Percentiles rank a stretch among this genome's conserved stretches.
Conservation (phyloP, 2,329 filamentous ascomycete species). For the Colletotrichum cordylinicola region DNA sequence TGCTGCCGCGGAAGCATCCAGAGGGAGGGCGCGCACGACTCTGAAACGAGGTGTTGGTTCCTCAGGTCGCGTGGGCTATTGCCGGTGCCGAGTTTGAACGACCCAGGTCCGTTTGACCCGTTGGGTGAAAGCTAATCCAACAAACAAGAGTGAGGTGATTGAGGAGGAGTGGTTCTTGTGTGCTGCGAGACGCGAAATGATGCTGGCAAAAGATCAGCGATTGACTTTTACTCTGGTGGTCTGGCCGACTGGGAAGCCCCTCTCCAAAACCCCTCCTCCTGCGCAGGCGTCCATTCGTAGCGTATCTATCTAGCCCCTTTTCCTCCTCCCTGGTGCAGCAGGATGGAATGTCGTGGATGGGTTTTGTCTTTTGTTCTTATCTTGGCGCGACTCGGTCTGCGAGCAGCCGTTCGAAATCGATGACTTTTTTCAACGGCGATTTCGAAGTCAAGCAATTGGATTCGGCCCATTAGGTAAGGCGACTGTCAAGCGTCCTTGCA, state of each 20-base stretch:
- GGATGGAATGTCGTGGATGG: not conserved
- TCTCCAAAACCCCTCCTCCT: not conserved
- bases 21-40: not conserved
- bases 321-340: not conserved
- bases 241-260: slow-evolving; percentile 2
- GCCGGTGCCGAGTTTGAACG: not conserved
- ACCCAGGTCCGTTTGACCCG: not conserved
- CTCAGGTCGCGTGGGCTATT: not conserved
- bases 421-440: not conserved
- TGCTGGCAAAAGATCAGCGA: slow-evolving; percentile 1
- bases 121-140: not conserved
- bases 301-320: not conserved
- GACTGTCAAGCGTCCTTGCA: not conserved
- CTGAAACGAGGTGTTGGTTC: not conserved
- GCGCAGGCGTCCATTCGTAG: not conserved
- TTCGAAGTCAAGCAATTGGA: not conserved
- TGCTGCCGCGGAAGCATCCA: not conserved
- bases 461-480: not conserved
- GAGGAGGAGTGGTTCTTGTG: not conserved
- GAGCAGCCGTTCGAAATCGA: not conserved
- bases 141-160: not conserved
- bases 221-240: slow-evolving; percentile 11
- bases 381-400: not conserved
- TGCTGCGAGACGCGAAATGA: not conserved
- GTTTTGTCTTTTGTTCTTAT: not conserved